Conservation (phyloP, 345 rosid genomes). For the Draba incana region DNA sequence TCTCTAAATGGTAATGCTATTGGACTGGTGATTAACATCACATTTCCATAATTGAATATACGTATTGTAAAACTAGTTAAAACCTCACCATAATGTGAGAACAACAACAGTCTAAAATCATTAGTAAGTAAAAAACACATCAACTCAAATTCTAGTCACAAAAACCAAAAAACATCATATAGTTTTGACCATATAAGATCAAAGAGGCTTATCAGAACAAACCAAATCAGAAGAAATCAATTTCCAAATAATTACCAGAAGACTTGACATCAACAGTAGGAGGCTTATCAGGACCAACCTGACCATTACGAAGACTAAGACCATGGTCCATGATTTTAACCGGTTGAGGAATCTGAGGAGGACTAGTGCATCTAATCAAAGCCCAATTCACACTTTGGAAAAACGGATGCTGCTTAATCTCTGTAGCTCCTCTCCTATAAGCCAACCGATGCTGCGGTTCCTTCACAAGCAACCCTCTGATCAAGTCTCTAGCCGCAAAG, state of each 20-base stretch:
- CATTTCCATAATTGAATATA: slow-evolving; percentile 13
- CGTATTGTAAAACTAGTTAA: slow-evolving; percentile 18
- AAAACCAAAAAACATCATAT: not conserved
- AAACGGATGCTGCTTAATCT: slow-evolving; percentile 84
- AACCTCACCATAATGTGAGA: slow-evolving; percentile 16
- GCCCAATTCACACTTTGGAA: slow-evolving; percentile 87
- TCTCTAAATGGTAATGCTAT: too few species aligned
- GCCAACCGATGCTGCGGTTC: slow-evolving; percentile 83
- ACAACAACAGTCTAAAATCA: slow-evolving; percentile 13
- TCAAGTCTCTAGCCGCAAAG: slow-evolving; percentile 75
- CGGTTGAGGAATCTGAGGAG: slow-evolving; percentile 69
- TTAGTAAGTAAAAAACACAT: slow-evolving; percentile 20
- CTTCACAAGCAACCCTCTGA: slow-evolving; percentile 75
- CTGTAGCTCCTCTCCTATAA: slow-evolving; percentile 78
- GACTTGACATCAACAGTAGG: slow-evolving; percentile 54
- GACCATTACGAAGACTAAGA: slow-evolving; percentile 29
- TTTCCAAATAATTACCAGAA: slow-evolving; percentile 69
- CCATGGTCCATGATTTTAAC: slow-evolving; percentile 32
- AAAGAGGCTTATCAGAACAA: not conserved
- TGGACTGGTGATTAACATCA: not conserved
- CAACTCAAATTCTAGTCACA: slow-evolving; percentile 10
- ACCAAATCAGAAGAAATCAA: slow-evolving; percentile 68
- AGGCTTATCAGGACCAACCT: slow-evolving; percentile 33
- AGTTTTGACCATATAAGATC: not conserved
- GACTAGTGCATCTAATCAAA: slow-evolving; percentile 73